phyloP scores from a whole-genome alignment of 176 grass and related monocot species.

The Musa schizocarpa region DNA sequence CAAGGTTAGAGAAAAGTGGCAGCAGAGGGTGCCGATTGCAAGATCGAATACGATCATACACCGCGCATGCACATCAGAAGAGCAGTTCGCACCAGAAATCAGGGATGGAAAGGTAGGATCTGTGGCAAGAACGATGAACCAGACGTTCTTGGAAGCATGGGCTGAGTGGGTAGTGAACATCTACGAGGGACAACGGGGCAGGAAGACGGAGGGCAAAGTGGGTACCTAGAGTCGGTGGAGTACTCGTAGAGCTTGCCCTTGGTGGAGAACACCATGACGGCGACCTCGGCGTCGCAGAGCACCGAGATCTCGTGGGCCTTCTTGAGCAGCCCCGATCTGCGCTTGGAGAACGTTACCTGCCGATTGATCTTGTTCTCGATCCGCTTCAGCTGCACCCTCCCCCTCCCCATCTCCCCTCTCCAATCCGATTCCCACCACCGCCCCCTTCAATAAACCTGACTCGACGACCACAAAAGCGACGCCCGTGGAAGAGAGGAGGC shows the following conservation, averaged over 20 bases:
- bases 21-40: too few species aligned
- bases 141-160: too few species aligned
- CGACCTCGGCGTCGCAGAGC: conserved; percentile 90
- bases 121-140: too few species aligned
- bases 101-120: not conserved
- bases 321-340: conserved; percentile 70
- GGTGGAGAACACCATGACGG: conserved; percentile 84
- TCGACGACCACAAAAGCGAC: not conserved
- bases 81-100: not conserved
- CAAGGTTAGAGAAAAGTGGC: too few species aligned
- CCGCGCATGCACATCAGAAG: not conserved
- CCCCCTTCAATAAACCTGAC: too few species aligned
- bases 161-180: too few species aligned
- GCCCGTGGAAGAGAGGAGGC: not conserved
- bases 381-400: conserved; percentile 89
- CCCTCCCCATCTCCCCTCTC: conserved; percentile 51
- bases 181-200: not conserved
- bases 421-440: not conserved
- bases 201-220: not conserved
- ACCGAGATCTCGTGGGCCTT: conserved; percentile 94
- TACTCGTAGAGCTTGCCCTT: conserved; percentile 91
- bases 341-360: conserved; percentile 93
- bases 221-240: conserved; percentile 53
- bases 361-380: conserved; percentile 98
- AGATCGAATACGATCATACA: not conserved